phyloP scores from a whole-genome alignment of 2,329 filamentous ascomycete species.

The Fonsecaea pedrosoi region DNA sequence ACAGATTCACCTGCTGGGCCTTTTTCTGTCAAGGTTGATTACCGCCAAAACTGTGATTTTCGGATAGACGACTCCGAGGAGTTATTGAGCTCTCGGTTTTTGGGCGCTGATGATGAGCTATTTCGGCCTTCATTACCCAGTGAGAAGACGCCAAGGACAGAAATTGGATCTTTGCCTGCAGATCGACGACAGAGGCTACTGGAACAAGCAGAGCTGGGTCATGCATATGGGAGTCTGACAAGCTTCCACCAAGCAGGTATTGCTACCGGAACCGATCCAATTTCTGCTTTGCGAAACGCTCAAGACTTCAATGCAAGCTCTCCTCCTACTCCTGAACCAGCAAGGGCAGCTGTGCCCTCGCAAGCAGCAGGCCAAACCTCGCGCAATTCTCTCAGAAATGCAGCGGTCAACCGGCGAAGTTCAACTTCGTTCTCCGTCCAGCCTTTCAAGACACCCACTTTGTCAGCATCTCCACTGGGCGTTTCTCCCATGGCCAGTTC shows the following conservation, averaged over 20 bases:
- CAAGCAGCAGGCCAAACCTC: slow-evolving; percentile 54
- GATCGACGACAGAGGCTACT: slow-evolving; percentile 55
- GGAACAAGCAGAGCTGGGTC: slow-evolving; percentile 67
- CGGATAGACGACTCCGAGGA: slow-evolving; percentile 90
- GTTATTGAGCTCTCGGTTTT: slow-evolving; percentile 87
- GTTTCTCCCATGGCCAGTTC: slow-evolving; percentile 59
- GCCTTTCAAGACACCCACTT: slow-evolving; percentile 92
- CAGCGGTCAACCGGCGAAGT: slow-evolving; percentile 67
- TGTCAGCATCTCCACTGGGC: slow-evolving; percentile 83
- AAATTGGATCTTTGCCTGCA: slow-evolving; percentile 75
- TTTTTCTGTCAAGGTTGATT: slow-evolving; percentile 80
- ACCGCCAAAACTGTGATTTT: slow-evolving; percentile 88
- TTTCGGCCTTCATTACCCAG: slow-evolving; percentile 78
- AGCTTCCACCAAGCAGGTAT: slow-evolving; percentile 83
- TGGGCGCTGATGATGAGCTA: slow-evolving; percentile 86
- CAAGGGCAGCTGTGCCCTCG: slow-evolving; percentile 55
- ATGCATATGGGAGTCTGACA: slow-evolving; percentile 87
- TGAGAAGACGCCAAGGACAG: slow-evolving; percentile 47
- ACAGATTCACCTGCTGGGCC: slow-evolving; percentile 86
- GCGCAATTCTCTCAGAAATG: slow-evolving; percentile 58
- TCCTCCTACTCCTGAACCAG: slow-evolving; percentile 57
- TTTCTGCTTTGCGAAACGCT: slow-evolving; percentile 79
- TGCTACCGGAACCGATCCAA: slow-evolving; percentile 79
- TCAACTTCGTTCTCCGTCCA: slow-evolving; percentile 91
- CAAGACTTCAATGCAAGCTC: slow-evolving; percentile 59